These are phyloP conservation scores for Antitrichia curtipendula DNA, from an alignment of 225 moss, liverwort and hornwort genomes.

Conservation along the genomic window DNA sequence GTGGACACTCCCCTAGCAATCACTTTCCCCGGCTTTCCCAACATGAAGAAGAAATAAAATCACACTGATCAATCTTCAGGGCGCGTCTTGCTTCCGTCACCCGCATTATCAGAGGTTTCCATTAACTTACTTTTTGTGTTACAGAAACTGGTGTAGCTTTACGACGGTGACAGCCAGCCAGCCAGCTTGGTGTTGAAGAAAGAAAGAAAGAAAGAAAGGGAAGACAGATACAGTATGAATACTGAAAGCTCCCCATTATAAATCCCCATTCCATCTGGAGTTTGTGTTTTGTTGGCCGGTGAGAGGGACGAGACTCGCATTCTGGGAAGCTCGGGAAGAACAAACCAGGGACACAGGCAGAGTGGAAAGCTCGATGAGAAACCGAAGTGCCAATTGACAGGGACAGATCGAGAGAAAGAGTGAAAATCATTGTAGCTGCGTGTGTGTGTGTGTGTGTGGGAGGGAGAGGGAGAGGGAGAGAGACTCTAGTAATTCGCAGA, in stretches of 20 bases:
- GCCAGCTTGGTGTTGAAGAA: background rate
- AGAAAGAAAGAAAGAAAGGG: background rate
- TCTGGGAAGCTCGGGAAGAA: background rate
- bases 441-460: background rate
- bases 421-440: background rate
- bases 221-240: background rate
- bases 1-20: background rate
- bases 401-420: background rate
- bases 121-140: background rate
- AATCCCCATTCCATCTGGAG: background rate
- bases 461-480: background rate
- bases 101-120: too few species aligned
- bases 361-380: background rate
- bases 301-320: background rate
- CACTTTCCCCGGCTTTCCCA: background rate
- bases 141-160: background rate
- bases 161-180: background rate
- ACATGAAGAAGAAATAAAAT: background rate
- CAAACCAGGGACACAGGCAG: background rate
- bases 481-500: background rate
- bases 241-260: background rate
- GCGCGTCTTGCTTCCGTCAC: background rate
- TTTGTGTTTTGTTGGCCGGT: background rate
- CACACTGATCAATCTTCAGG: background rate
- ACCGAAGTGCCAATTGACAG: background rate